Conservation (phyloP, 1,139 yeast genomes). For the Taphrina confusa region DNA sequence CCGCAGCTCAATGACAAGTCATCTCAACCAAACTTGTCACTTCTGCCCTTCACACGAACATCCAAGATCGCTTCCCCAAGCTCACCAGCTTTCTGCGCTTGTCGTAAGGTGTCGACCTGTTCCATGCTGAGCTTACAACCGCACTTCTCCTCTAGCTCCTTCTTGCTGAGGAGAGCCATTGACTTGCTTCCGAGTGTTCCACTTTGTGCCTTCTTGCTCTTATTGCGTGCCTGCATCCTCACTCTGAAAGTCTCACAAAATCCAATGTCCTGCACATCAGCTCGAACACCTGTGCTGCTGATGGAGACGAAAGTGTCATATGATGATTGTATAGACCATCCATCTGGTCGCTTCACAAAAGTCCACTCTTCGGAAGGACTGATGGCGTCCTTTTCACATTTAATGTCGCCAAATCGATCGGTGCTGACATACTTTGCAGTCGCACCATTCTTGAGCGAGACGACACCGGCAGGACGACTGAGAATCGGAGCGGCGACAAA, state of each 20-base stretch:
- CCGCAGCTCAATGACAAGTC: too few species aligned
- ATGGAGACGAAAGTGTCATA: slow-evolving; percentile 29
- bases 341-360: slow-evolving; percentile 21
- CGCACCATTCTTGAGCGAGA: slow-evolving; percentile 20
- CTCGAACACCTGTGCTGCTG: slow-evolving; percentile 9
- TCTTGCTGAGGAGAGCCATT: slow-evolving; percentile 1
- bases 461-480: slow-evolving; percentile 21
- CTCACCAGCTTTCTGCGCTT: slow-evolving; percentile 33
- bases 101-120: slow-evolving; percentile 24
- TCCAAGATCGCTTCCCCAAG: slow-evolving; percentile 38
- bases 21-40: slow-evolving; percentile 36
- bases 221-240: slow-evolving; percentile 29
- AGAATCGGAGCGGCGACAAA: slow-evolving; percentile 28
- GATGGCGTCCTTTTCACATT: slow-evolving; percentile 35
- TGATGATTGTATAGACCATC: slow-evolving; percentile 28
- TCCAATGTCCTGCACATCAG: slow-evolving; percentile 29
- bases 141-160: slow-evolving; percentile 35
- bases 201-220: neutral
- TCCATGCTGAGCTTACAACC: slow-evolving; percentile 36
- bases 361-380: slow-evolving; percentile 36
- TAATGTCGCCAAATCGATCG: slow-evolving; percentile 35
- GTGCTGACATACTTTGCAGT: slow-evolving; percentile 34
- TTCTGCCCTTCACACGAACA: slow-evolving; percentile 33
- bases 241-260: slow-evolving; percentile 26
- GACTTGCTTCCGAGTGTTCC: slow-evolving; percentile 4